Evolutionary conservation across 2,329 filamentous ascomycete genomes (phyloP).

Genomic region (Fusarium praegraminearum): DNA sequence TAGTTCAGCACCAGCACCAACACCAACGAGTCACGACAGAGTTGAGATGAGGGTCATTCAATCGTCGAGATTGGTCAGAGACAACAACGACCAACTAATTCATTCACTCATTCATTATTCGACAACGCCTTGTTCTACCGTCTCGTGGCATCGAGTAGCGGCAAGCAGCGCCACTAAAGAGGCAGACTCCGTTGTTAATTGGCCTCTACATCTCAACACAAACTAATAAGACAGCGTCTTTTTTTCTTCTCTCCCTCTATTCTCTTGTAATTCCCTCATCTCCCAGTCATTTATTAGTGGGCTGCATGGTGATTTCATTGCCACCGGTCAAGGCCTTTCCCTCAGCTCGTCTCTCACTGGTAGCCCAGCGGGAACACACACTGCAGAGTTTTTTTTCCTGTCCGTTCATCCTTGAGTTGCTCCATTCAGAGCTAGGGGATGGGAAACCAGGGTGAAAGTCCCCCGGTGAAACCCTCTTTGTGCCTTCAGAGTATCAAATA

Average conservation of each 20-base stretch:
- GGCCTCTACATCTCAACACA: background rate
- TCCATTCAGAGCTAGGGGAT: conserved; percentile 19
- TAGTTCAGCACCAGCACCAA: background rate
- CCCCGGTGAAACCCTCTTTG: conserved; percentile 36
- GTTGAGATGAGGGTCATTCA: conserved; percentile 10
- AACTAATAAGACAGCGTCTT: conserved; percentile 16
- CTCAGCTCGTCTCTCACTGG: conserved; percentile 7
- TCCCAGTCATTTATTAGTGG: conserved; percentile 21
- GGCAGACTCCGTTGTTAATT: conserved; percentile 2
- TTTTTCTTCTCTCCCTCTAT: conserved; percentile 11
- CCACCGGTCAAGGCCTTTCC: conserved; percentile 17
- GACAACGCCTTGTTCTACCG: conserved; percentile 15
- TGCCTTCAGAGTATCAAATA: conserved; percentile 30
- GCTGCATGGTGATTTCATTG: conserved; percentile 35
- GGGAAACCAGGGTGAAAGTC: conserved; percentile 28
- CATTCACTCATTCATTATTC: background rate
- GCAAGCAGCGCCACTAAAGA: conserved; percentile 24
- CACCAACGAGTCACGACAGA: conserved; percentile 9
- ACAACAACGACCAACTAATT: conserved; percentile 9
- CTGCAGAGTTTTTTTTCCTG: conserved; percentile 38
- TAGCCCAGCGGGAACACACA: conserved; percentile 14
- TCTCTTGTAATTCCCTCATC: conserved; percentile 39
- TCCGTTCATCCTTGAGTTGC: conserved; percentile 7
- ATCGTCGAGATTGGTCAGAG: conserved; percentile 25
- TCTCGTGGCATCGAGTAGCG: conserved; percentile 16